These are phyloP conservation scores for Micromonas commoda DNA, from an alignment of 139 green algal genomes.

Conservation along the genomic window DNA sequence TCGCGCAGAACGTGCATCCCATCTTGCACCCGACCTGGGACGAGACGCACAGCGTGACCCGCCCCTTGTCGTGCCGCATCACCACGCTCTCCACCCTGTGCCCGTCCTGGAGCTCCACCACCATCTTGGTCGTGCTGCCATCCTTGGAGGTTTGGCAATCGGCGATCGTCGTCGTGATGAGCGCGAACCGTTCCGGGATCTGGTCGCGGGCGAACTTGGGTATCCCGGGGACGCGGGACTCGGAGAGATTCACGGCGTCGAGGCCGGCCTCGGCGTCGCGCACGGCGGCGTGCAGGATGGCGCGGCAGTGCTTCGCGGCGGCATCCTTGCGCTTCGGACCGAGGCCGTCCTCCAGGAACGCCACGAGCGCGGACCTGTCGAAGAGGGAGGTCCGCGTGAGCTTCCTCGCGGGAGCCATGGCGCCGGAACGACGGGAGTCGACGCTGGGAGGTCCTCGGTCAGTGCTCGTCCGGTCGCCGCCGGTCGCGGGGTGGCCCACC, in stretches of 20 bases:
- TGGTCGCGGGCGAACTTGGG: conserved; percentile 52
- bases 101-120: conserved; percentile 85
- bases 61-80: conserved; percentile 41
- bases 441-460: too few species aligned
- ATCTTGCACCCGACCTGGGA: conserved; percentile 83
- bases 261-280: neutral
- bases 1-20: conserved; percentile 97
- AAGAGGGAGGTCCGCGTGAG: neutral
- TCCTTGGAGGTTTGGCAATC: conserved; percentile 47
- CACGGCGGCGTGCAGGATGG: neutral
- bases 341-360: neutral
- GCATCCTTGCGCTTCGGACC: neutral
- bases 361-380: neutral
- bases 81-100: conserved; percentile 72
- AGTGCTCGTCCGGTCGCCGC: too few species aligned
- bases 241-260: neutral
- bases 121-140: conserved; percentile 73
- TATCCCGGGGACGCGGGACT: conserved; percentile 39
- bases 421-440: too few species aligned
- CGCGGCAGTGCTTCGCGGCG: neutral
- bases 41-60: conserved; percentile 61
- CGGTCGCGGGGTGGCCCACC: too few species aligned
- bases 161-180: conserved; percentile 39
- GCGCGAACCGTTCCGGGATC: conserved; percentile 51
- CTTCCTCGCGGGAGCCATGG: neutral